Conservation (phyloP, 495 filamentous ascomycete species). For the Hyaloscypha bicolor region DNA sequence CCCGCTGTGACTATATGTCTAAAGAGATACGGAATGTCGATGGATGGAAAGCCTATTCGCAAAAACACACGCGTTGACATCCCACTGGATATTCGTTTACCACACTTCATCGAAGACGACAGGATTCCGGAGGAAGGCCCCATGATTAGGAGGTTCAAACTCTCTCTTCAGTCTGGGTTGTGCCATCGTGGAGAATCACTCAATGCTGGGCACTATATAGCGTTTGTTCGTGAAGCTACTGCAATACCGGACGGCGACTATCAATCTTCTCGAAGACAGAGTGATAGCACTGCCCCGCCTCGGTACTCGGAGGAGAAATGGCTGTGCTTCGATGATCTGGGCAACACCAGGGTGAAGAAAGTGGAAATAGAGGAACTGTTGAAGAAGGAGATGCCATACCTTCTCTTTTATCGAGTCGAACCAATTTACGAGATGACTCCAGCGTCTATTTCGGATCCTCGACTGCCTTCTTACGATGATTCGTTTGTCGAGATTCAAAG, state of each 20-base stretch:
- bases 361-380: slow-evolving; percentile 75
- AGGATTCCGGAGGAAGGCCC: slow-evolving; percentile 51
- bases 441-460: slow-evolving; percentile 19
- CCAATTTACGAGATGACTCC: slow-evolving; percentile 73
- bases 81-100: slow-evolving; percentile 82
- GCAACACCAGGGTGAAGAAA: slow-evolving; percentile 65
- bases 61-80: slow-evolving; percentile 87
- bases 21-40: slow-evolving; percentile 82
- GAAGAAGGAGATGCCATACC: slow-evolving; percentile 85
- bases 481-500: slow-evolving; percentile 42
- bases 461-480: slow-evolving; percentile 38
- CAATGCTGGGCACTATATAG: slow-evolving; percentile 90
- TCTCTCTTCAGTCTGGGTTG: slow-evolving; percentile 84
- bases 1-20: slow-evolving; percentile 90
- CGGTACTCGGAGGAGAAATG: slow-evolving; percentile 68
- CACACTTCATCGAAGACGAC: slow-evolving; percentile 88
- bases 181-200: slow-evolving; percentile 89
- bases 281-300: slow-evolving; percentile 48
- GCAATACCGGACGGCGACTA: slow-evolving; percentile 53
- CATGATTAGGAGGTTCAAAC: slow-evolving; percentile 80
- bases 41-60: slow-evolving; percentile 65
- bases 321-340: slow-evolving; percentile 90
- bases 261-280: slow-evolving; percentile 52
- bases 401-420: slow-evolving; percentile 92
- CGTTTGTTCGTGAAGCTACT: slow-evolving; percentile 73